Percentiles rank a stretch among this genome's conserved stretches.
phyloP scores from a whole-genome alignment of 768 basidiomycete genomes.

The Postia placenta region DNA sequence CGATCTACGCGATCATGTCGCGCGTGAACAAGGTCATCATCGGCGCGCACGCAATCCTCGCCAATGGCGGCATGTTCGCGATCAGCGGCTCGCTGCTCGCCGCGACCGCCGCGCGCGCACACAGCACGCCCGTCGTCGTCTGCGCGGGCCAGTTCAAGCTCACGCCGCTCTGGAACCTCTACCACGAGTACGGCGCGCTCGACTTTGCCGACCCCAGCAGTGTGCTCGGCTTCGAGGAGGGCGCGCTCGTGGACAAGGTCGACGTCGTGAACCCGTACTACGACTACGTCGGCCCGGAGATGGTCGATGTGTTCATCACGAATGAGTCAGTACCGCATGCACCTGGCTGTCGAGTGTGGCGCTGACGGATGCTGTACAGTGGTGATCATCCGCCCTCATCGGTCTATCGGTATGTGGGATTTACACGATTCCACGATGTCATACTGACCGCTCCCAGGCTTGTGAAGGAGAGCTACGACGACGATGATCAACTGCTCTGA shows the following conservation, averaged over 20 bases:
- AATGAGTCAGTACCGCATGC: slow-evolving; percentile 82
- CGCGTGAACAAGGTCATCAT: slow-evolving; percentile 95
- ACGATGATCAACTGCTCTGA: slow-evolving; percentile 83
- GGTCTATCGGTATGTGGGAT: slow-evolving; percentile 64
- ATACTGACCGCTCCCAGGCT: slow-evolving; percentile 37
- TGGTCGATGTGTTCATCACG: slow-evolving; percentile 91
- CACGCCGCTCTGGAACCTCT: slow-evolving; percentile 85
- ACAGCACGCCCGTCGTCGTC: slow-evolving; percentile 89
- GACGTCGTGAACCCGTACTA: slow-evolving; percentile 96
- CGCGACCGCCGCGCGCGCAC: slow-evolving; percentile 81
- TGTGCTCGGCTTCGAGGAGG: slow-evolving; percentile 70
- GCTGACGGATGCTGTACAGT: slow-evolving; percentile 35
- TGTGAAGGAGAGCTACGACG: slow-evolving; percentile 92
- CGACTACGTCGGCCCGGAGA: slow-evolving; percentile 90
- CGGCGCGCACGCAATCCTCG: slow-evolving; percentile 92
- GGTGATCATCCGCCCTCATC: slow-evolving; percentile 96
- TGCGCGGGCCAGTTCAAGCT: slow-evolving; percentile 96
- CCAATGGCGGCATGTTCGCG: slow-evolving; percentile 94
- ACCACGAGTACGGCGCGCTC: slow-evolving; percentile 78
- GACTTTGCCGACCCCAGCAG: slow-evolving; percentile 72
- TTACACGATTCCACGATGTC: neutral
- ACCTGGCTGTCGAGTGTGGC: neutral
- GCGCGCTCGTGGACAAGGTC: slow-evolving; percentile 75
- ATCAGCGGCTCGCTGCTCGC: slow-evolving; percentile 80
- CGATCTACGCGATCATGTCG: slow-evolving; percentile 93